Evolutionary conservation across 352 stramenopile species (phyloP).

Genomic region (Halophytophthora polymorphica): DNA sequence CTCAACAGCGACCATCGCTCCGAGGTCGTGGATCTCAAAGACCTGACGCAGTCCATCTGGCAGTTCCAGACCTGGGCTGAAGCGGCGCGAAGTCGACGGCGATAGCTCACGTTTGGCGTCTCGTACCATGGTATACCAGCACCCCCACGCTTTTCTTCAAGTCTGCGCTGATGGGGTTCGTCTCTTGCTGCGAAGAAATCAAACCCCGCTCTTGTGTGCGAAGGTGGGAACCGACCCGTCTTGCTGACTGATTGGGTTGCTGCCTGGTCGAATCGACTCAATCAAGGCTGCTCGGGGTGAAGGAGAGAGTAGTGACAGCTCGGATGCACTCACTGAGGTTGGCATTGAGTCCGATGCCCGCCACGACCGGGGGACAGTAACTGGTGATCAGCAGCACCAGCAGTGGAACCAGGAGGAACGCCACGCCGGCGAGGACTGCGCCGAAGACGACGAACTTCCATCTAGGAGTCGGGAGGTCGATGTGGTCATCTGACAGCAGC

Average conservation of each 20-base stretch:
- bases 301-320: constrained; percentile 16
- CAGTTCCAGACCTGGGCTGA: too few relatives aligned
- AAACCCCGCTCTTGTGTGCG: too few relatives aligned
- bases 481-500: constrained; percentile 15
- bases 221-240: too few relatives aligned
- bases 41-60: too few relatives aligned
- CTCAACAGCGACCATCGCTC: too few relatives aligned
- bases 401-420: constrained; percentile 14
- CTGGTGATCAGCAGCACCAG: constrained; percentile 20
- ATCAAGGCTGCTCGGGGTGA: constrained; percentile 3
- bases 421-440: neutral
- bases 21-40: too few relatives aligned
- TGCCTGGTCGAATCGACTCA: neutral
- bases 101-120: too few relatives aligned
- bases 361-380: constrained; percentile 20
- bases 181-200: too few relatives aligned
- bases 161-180: too few relatives aligned
- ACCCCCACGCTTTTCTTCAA: too few relatives aligned
- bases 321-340: constrained; percentile 39
- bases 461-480: constrained; percentile 9
- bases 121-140: too few relatives aligned
- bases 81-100: too few relatives aligned
- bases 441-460: constrained; percentile 12
- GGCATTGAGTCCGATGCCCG: constrained; percentile 37
- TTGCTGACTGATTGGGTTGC: neutral